These are phyloP conservation scores for Linanthus parryae DNA, from an alignment of 148 eudicot species.

Conservation along the genomic window DNA sequence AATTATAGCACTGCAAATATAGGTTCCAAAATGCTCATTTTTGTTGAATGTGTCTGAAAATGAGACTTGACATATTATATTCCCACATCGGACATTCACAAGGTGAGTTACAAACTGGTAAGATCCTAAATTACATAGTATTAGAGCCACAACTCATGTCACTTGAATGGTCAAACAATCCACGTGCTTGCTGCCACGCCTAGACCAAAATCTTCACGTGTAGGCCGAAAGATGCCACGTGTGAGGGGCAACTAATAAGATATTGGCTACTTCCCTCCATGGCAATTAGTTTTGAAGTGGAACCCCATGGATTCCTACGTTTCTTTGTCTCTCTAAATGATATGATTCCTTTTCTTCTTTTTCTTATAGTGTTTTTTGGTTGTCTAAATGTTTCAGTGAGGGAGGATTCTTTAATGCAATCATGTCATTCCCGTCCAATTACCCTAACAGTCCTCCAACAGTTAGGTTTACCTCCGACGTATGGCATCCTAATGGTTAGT, in stretches of 20 bases:
- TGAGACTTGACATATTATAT: no score
- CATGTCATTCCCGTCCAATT: conserved; percentile 65
- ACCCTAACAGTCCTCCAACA: conserved; percentile 80
- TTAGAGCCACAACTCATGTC: no score
- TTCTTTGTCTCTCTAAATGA: background rate
- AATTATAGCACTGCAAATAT: no score
- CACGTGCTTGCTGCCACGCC: no score
- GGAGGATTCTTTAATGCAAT: conserved; percentile 89
- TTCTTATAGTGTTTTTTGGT: background rate
- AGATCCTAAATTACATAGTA: no score
- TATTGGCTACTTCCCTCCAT: background rate
- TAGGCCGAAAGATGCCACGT: no score
- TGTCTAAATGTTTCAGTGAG: conserved; percentile 42
- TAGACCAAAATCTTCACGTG: no score
- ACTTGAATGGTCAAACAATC: no score
- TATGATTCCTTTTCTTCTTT: background rate
- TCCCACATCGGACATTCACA: no score
- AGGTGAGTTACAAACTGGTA: background rate
- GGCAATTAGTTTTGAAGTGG: background rate
- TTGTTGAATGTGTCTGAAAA: no score
- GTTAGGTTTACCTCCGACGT: conserved; percentile 78
- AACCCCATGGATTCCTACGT: background rate
- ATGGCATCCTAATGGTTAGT: conserved; percentile 92
- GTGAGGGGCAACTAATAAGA: no score
- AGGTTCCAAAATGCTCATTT: no score